Conservation (phyloP, 306 rosid genomes). For the Lathyrus sativus region DNA sequence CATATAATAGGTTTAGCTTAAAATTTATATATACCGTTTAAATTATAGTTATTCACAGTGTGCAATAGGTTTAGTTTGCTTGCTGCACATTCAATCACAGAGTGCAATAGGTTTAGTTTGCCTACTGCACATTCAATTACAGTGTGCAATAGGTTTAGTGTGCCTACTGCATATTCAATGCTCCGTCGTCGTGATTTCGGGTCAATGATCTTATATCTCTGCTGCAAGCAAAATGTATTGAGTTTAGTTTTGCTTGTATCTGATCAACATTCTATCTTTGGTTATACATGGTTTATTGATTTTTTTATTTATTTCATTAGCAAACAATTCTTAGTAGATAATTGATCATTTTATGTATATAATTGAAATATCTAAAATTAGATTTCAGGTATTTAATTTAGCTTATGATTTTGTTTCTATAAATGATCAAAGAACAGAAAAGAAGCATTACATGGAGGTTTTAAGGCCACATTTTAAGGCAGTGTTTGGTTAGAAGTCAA, state of each 20-base stretch:
- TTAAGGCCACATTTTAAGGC: background rate
- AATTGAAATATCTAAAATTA: conserved; percentile 1
- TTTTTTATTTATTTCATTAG: conserved; percentile 24
- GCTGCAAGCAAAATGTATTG: conserved; percentile 37
- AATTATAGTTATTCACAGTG: conserved; percentile 42
- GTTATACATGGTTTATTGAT: conserved; percentile 34
- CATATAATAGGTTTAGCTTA: conserved; percentile 50
- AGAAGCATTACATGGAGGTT: background rate
- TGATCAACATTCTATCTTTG: background rate
- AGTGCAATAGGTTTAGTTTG: too few species aligned
- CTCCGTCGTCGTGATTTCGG: background rate
- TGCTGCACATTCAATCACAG: conserved; percentile 2
- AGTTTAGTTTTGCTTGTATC: conserved; percentile 35
- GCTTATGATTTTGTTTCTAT: background rate
- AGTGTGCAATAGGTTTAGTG: conserved; percentile 31
- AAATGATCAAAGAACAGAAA: conserved; percentile 2
- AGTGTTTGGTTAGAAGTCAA: conserved; percentile 26
- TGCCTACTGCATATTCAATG: conserved; percentile 21
- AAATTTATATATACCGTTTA: conserved; percentile 34
- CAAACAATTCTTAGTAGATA: conserved; percentile 19
- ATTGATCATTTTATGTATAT: conserved; percentile 8
- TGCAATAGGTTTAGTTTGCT: conserved; percentile 50
- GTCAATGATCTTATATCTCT: conserved; percentile 29
- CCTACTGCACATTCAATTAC: background rate
- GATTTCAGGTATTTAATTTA: conserved; percentile 14